Conservation (phyloP, 208 protist species). For the Sergeia podlipaevii region DNA sequence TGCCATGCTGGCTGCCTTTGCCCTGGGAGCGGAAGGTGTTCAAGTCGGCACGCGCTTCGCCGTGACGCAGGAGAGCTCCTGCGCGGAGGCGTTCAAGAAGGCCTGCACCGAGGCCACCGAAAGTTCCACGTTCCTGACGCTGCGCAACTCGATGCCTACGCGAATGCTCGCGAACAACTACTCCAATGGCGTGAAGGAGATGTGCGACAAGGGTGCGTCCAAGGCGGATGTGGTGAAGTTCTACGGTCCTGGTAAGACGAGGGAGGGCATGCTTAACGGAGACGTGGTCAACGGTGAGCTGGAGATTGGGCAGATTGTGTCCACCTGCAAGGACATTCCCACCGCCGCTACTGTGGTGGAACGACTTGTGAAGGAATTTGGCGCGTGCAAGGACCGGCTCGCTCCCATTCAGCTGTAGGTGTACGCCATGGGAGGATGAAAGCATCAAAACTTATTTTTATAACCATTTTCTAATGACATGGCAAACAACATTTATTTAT, state of each 20-base stretch:
- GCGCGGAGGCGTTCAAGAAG: conserved; percentile 52
- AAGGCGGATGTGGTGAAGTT: conserved; percentile 36
- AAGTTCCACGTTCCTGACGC: conserved; percentile 56
- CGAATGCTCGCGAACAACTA: conserved; percentile 57
- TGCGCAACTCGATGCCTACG: conserved; percentile 57
- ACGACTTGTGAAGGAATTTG: conserved; percentile 51
- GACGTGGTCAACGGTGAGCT: conserved; percentile 56
- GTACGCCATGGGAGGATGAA: no score
- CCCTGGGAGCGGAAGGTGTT: conserved; percentile 73
- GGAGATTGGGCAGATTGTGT: conserved; percentile 62
- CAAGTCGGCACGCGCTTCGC: conserved; percentile 78
- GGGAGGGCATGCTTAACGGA: conserved; percentile 53
- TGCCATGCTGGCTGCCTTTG: conserved; percentile 57
- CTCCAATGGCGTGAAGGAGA: conserved; percentile 32
- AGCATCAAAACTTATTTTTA: no score
- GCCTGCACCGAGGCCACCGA: conserved; percentile 29
- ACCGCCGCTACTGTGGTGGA: conserved; percentile 34
- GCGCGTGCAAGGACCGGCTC: conserved; percentile 17
- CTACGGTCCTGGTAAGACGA: conserved; percentile 36
- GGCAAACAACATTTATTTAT: no score
- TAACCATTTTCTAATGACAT: no score
- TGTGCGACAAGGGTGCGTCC: conserved; percentile 32
- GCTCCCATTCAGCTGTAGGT: conserved; percentile 17
- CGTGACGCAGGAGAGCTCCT: conserved; percentile 54
- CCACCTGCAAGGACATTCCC: conserved; percentile 31